phyloP scores from a whole-genome alignment of 192 early-diverging fungal genomes.

The Gamsiella multidivaricata region DNA sequence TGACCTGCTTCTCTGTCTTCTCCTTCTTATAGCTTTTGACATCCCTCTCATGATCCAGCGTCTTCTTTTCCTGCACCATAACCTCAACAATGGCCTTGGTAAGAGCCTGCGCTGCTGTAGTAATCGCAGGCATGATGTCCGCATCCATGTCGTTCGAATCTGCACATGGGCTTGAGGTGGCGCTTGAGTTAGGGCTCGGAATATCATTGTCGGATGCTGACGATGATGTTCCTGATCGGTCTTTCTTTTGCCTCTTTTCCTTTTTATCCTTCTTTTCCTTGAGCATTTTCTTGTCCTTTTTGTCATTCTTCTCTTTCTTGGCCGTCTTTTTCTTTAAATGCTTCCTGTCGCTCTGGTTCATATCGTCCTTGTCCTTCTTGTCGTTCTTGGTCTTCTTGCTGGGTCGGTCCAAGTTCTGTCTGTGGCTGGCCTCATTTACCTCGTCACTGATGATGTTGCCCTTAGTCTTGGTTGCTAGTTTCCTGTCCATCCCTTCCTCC shows the following conservation, averaged over 20 bases:
- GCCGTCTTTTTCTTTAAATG: constrained; percentile 16
- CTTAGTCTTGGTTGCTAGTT: constrained; percentile 7
- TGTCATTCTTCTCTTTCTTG: constrained; percentile 14
- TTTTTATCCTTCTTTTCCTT: constrained; percentile 24
- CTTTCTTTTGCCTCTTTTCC: constrained; percentile 22
- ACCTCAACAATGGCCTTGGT: not conserved
- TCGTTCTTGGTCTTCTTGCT: constrained; percentile 24
- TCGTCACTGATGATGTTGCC: not conserved
- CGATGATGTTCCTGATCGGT: not conserved
- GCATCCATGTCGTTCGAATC: constrained; percentile 1
- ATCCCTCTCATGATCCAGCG: not conserved
- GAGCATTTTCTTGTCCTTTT: constrained; percentile 28
- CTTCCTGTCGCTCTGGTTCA: too few relatives aligned
- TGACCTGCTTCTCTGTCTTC: constrained; percentile 16
- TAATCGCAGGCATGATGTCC: not conserved
- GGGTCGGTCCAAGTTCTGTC: not conserved
- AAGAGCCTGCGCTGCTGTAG: not conserved
- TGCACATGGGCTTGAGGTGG: constrained; percentile 1
- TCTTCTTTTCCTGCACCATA: constrained; percentile 7
- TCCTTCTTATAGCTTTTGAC: constrained; percentile 14
- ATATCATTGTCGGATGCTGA: not conserved
- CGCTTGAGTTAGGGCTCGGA: not conserved
- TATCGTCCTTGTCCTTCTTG: constrained; percentile 4
- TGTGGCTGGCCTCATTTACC: not conserved
- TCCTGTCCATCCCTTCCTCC: constrained; percentile 13